phyloP scores from a whole-genome alignment of 768 basidiomycete species.

The Mrakia frigida region DNA sequence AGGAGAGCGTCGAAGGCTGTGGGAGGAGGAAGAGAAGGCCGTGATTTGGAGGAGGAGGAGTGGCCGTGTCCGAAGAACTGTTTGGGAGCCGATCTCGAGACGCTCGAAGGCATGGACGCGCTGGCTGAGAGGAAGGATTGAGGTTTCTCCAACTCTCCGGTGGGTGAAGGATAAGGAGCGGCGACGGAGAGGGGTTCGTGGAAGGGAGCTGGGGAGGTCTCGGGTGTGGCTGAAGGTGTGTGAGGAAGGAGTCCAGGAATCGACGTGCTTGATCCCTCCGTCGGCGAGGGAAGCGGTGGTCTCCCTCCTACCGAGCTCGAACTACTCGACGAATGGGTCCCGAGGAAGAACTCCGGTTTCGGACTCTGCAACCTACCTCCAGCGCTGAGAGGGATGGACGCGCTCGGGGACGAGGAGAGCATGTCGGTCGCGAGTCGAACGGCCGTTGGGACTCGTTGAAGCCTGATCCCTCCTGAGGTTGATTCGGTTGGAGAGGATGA shows the following conservation, averaged over 20 bases:
- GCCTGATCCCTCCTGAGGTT: constrained; percentile 39
- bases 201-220: constrained; percentile 25
- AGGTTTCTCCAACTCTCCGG: not conserved
- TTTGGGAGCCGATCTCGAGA: constrained; percentile 15
- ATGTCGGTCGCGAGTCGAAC: constrained; percentile 48
- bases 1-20: constrained; percentile 8
- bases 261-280: constrained; percentile 12
- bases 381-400: not conserved
- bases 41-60: not conserved
- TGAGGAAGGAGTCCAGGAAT: not conserved
- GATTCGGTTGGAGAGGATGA: constrained; percentile 14
- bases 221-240: constrained; percentile 36
- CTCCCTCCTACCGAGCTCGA: not conserved
- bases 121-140: not conserved
- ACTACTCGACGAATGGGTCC: not conserved
- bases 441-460: constrained; percentile 48
- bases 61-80: constrained; percentile 9
- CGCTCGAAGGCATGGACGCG: not conserved
- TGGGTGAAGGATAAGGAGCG: not conserved
- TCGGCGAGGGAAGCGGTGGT: not conserved
- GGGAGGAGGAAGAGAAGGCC: constrained; percentile 11
- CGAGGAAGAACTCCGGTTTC: constrained; percentile 25
- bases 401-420: constrained; percentile 33
- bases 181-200: constrained; percentile 5
- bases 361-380: not conserved